Percentiles rank a stretch among this genome's conserved stretches.
Evolutionary conservation across 2,329 filamentous ascomycete species (phyloP).

Genomic region (Pseudogymnoascus sp.): DNA sequence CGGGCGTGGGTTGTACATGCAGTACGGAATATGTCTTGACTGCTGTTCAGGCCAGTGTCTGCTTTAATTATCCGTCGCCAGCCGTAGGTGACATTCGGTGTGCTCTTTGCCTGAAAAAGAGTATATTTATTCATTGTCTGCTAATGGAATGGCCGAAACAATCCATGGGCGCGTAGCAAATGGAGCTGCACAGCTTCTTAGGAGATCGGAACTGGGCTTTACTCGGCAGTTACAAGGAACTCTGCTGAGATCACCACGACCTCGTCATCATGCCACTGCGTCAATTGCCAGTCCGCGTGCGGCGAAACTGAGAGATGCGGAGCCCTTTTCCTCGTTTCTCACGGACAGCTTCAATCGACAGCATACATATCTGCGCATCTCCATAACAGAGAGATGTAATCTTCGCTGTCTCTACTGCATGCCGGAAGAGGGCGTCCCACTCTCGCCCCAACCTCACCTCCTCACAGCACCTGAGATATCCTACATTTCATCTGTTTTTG

Average conservation of each 20-base stretch:
- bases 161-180: background rate
- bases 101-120: background rate
- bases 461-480: slow-evolving; percentile 91
- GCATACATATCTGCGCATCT: slow-evolving; percentile 95
- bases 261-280: background rate
- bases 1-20: background rate
- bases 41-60: background rate
- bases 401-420: slow-evolving; percentile 96
- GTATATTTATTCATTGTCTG: background rate
- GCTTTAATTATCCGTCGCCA: background rate
- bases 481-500: slow-evolving; percentile 85
- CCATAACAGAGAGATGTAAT: slow-evolving; percentile 92
- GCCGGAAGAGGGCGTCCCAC: slow-evolving; percentile 90
- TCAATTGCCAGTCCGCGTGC: background rate
- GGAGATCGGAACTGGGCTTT: background rate
- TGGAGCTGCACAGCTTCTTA: background rate
- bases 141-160: background rate
- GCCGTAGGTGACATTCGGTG: background rate
- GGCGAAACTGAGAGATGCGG: slow-evolving; percentile 43
- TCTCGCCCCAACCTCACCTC: slow-evolving; percentile 71
- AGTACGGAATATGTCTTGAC: background rate
- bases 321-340: slow-evolving; percentile 75
- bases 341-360: slow-evolving; percentile 84
- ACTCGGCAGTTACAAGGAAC: background rate
- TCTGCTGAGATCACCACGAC: background rate